phyloP scores from a whole-genome alignment of 495 filamentous ascomycete species.

The Penicillium macrosclerotiorum region DNA sequence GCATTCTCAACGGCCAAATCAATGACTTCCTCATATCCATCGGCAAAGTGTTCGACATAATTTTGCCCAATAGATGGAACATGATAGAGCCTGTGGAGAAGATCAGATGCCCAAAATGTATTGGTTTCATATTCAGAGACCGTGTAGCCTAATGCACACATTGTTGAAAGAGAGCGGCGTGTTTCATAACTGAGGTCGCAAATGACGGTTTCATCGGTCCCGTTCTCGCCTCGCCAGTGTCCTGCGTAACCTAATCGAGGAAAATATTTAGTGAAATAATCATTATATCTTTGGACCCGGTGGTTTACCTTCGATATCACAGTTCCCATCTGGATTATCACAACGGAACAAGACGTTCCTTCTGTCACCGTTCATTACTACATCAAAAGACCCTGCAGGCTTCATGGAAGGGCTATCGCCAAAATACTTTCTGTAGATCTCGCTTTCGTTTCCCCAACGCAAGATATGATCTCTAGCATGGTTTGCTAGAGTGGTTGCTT shows the following conservation, averaged over 20 bases:
- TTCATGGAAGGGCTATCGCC: slow-evolving; percentile 46
- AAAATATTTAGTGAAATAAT: neutral
- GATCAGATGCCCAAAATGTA: slow-evolving; percentile 55
- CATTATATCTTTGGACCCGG: neutral
- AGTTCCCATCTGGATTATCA: slow-evolving; percentile 59
- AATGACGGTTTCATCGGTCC: slow-evolving; percentile 59
- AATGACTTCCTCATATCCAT: slow-evolving; percentile 48
- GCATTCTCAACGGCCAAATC: slow-evolving; percentile 39
- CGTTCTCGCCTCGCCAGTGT: slow-evolving; percentile 59
- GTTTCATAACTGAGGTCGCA: slow-evolving; percentile 52
- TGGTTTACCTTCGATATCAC: slow-evolving; percentile 39
- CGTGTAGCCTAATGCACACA: slow-evolving; percentile 54
- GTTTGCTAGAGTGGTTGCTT: slow-evolving; percentile 44
- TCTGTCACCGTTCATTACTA: slow-evolving; percentile 48
- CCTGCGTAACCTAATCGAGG: slow-evolving; percentile 49
- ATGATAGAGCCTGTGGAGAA: slow-evolving; percentile 58
- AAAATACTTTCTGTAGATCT: slow-evolving; percentile 58
- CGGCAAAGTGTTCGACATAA: slow-evolving; percentile 54
- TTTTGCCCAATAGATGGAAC: slow-evolving; percentile 51
- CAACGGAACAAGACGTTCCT: slow-evolving; percentile 51
- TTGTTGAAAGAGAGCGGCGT: slow-evolving; percentile 46
- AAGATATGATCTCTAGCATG: slow-evolving; percentile 50
- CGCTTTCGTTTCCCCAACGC: slow-evolving; percentile 47
- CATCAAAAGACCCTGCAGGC: slow-evolving; percentile 52
- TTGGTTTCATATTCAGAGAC: slow-evolving; percentile 47